Percentiles rank a stretch among this genome's conserved stretches.
Conservation (phyloP, 129 eudicot genomes). For the Heracleum sosnowskyi region DNA sequence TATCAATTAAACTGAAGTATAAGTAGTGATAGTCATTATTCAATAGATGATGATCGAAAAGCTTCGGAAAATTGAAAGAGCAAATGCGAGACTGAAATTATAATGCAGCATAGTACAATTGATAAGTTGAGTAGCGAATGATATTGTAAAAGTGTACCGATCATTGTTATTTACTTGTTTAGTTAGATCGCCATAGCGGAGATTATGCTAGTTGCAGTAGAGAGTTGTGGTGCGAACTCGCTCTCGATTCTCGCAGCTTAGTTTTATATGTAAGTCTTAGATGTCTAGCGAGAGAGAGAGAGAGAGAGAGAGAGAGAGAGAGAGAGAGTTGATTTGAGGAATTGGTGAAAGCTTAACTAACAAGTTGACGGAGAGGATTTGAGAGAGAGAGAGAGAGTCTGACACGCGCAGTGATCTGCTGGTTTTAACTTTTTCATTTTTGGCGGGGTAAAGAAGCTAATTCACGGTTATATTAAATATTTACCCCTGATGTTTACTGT, state of each 20-base stretch:
- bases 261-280: neutral
- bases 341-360: neutral
- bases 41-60: neutral
- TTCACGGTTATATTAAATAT: neutral
- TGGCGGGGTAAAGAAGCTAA: neutral
- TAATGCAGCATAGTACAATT: too few species aligned
- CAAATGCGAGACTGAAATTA: neutral
- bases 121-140: neutral
- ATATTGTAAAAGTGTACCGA: neutral
- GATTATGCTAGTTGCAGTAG: neutral
- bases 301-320: neutral
- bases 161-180: neutral
- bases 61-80: neutral
- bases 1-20: neutral
- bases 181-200: neutral
- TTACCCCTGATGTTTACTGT: neutral
- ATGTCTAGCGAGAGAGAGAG: neutral
- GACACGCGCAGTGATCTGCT: neutral
- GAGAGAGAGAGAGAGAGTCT: neutral
- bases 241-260: neutral
- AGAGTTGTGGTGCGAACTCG: neutral
- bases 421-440: neutral
- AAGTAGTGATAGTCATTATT: neutral
- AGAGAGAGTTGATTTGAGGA: neutral
- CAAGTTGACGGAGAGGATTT: neutral